Evolutionary conservation across 1,139 yeast species (phyloP), one percentile per base, ranked within the genome.

Genomic region (Candida gigantensis): DNA sequence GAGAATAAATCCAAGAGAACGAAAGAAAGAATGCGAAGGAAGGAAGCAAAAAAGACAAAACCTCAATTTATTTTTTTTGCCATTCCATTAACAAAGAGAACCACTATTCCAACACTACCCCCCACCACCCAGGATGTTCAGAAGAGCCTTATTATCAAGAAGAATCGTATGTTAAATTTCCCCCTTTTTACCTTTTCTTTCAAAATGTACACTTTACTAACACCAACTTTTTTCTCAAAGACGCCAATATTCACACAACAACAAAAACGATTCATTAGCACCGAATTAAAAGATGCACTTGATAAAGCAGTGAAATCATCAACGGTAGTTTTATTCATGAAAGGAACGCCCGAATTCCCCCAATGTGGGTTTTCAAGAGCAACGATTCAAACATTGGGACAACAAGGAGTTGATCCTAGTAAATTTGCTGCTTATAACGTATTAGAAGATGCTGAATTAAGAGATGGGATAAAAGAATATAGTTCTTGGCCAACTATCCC

Each of bases 301-400:
- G 89, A 84, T 51, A 74, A 77, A 39, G 97, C 97, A 1, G 84
- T 92, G 19, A 69, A 65, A 4, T 81, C 95, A 11, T 94, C 97
- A 1, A 96, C 96, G 12, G 97, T 92, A 10, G 98, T 94, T 8
- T 72, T 94, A 23, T 90, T 90, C 68, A 87, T 87, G 96, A 87
- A 87, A 58, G 96, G 96, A 8, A 94, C 98, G 1, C 99, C 99
- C 1, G 97, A 90, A 55, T 88, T 86, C 41, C 99, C 99, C 20
- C 95, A 89, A 54, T 94, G 99, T 71, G 98, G 99, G 1, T 94
- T 94, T 57, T 89, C 97, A 5, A 79, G 96, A 55, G 95, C 96
- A 36, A 87, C 97, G 12, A 90, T 94, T 49, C 94, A 88, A 58
- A 77, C 89, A 33, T 74, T 94, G 45, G 97, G 98, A 13, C 94